Percentiles rank a stretch among this genome's conserved stretches.
Conservation (phyloP, 2,329 filamentous ascomycete species). For the Fusarium sp. region DNA sequence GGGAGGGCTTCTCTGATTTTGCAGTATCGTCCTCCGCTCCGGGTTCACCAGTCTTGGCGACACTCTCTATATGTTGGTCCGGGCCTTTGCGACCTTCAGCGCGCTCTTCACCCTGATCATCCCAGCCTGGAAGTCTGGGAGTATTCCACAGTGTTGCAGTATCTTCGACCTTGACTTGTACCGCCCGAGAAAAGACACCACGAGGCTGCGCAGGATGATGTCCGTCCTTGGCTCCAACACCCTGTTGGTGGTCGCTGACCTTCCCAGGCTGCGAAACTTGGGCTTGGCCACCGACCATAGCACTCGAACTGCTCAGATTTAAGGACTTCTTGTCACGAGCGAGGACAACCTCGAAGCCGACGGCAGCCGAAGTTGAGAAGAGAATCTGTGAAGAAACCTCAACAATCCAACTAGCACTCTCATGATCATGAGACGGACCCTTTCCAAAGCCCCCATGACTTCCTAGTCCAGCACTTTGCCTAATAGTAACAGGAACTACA, state of each 20-base stretch:
- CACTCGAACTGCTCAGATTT: constrained; percentile 68
- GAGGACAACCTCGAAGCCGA: constrained; percentile 88
- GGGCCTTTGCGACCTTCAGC: constrained; percentile 39
- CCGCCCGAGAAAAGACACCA: constrained; percentile 86
- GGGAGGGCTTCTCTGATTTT: constrained; percentile 59
- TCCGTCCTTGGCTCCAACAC: constrained; percentile 67
- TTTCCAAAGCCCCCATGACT: constrained; percentile 62
- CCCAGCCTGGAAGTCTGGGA: constrained; percentile 80
- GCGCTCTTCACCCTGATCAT: constrained; percentile 56
- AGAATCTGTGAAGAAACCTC: constrained; percentile 94
- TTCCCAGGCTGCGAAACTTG: constrained; percentile 75
- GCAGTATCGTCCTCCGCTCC: constrained; percentile 46
- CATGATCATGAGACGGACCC: constrained; percentile 60
- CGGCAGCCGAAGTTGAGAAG: constrained; percentile 89
- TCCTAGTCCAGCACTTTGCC: constrained; percentile 70
- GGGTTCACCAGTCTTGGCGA: constrained; percentile 52
- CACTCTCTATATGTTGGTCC: constrained; percentile 53
- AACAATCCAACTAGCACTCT: constrained; percentile 85
- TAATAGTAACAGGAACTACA: constrained; percentile 81
- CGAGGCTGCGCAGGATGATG: constrained; percentile 73
- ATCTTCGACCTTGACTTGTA: constrained; percentile 85
- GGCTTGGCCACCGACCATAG: constrained; percentile 61
- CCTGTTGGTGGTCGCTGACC: constrained; percentile 81
- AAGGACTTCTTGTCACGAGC: constrained; percentile 88
- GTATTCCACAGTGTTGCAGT: constrained; percentile 93